Conservation (phyloP, 257 asterid genomes). For the Vinca minor region DNA sequence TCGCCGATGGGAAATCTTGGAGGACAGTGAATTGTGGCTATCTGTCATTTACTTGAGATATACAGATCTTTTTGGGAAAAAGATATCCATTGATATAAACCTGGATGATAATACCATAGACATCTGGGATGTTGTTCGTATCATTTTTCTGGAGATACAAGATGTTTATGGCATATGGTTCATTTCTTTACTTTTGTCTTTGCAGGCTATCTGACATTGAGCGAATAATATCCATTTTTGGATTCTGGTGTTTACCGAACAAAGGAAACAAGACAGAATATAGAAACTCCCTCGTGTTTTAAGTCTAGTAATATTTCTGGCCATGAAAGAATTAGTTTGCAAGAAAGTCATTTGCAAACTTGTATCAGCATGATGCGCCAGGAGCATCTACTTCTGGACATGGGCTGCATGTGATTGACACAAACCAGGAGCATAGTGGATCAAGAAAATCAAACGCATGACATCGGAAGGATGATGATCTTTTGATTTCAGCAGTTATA, state of each 20-base stretch:
- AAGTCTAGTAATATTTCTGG: conserved; percentile 39
- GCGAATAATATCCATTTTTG: not conserved
- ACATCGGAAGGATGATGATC: conserved; percentile 56
- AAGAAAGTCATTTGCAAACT: conserved; percentile 26
- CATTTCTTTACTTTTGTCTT: conserved; percentile 6
- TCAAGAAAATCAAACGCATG: conserved; percentile 42
- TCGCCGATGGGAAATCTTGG: not conserved
- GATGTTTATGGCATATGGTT: conserved; percentile 2
- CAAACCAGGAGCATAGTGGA: conserved; percentile 15
- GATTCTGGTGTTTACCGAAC: not conserved
- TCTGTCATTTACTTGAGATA: conserved; percentile 4
- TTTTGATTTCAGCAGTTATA: conserved; percentile 68
- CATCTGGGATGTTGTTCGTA: not conserved
- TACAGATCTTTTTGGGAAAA: not conserved
- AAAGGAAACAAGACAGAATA: not conserved
- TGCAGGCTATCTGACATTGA: conserved; percentile 3
- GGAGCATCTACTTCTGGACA: conserved; percentile 9
- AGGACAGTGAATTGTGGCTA: not conserved
- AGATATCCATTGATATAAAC: not conserved
- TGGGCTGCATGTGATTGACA: conserved; percentile 13
- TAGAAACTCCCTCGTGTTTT: not conserved
- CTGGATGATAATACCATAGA: not conserved
- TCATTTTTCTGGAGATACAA: not conserved
- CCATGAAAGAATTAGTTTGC: conserved; percentile 28
- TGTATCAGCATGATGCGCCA: conserved; percentile 21